Conservation (phyloP, 23 red algal genomes). For the Porphyridium purpureum region DNA sequence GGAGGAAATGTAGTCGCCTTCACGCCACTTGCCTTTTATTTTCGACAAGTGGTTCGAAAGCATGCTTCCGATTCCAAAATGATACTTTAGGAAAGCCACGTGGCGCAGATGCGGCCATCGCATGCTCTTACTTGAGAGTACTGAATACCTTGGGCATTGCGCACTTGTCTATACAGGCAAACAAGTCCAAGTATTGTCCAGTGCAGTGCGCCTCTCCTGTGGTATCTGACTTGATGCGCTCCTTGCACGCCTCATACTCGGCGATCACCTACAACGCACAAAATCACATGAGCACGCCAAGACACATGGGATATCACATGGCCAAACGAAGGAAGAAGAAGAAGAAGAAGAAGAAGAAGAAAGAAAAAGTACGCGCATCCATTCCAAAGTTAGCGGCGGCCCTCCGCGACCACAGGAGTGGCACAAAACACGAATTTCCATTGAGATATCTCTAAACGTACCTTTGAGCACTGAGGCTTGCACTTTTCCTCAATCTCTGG, state of each 20-base stretch:
- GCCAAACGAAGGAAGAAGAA: neutral
- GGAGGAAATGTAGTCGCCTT: too few relatives aligned
- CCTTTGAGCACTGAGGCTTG: conserved; percentile 64
- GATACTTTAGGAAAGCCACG: too few relatives aligned
- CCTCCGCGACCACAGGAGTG: neutral
- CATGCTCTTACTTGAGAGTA: too few relatives aligned
- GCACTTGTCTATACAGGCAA: conserved; percentile 83
- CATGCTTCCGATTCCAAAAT: too few relatives aligned
- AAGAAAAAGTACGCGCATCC: neutral
- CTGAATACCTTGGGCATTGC: too few relatives aligned
- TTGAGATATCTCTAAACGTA: conserved; percentile 6
- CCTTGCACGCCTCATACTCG: conserved; percentile 85
- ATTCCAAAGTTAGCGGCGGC: neutral
- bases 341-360: neutral
- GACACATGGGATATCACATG: neutral
- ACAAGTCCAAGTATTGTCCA: conserved; percentile 97
- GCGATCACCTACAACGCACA: neutral
- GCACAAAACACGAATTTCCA: neutral
- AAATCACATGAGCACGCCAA: neutral
- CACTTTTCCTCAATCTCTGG: conserved; percentile 68
- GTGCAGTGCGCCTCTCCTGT: conserved; percentile 93
- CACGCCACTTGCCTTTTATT: too few relatives aligned
- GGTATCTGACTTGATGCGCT: conserved; percentile 48
- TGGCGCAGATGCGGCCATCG: too few relatives aligned
- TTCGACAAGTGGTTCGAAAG: too few relatives aligned